A percentile compares a stretch with the other conserved stretches of the same genome.
Conservation (phyloP, 106 monocot species). For the Xerophyta viscosa region DNA sequence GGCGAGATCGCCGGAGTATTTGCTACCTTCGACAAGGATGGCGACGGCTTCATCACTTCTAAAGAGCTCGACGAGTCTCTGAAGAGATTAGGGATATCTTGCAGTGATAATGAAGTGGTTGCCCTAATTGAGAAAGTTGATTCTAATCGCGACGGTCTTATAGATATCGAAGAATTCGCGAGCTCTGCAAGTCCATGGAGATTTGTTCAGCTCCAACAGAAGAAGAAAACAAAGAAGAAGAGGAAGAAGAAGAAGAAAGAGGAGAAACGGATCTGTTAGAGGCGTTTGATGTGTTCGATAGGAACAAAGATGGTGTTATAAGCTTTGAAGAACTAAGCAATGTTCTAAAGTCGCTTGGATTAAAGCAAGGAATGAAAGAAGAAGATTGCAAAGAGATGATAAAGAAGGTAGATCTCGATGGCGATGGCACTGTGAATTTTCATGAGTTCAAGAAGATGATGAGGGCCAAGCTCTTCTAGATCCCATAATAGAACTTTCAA, state of each 20-base stretch:
- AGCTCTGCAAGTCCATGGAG: conserved; percentile 25
- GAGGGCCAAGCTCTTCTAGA: conserved; percentile 13
- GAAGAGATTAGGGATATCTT: conserved; percentile 15
- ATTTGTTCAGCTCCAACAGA: neutral
- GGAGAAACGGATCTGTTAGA: conserved; percentile 29
- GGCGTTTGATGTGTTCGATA: conserved; percentile 57
- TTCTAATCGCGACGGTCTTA: conserved; percentile 37
- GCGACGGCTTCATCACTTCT: conserved; percentile 48
- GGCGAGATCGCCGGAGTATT: conserved; percentile 12
- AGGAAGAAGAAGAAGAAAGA: neutral
- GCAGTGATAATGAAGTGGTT: conserved; percentile 13
- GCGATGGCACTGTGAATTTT: conserved; percentile 61
- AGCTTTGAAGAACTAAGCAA: conserved; percentile 40
- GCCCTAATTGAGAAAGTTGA: conserved; percentile 36
- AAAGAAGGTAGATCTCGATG: conserved; percentile 46
- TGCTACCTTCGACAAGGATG: conserved; percentile 37
- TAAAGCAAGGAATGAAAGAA: conserved; percentile 19
- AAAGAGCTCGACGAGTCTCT: conserved; percentile 39
- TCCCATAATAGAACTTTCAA: too few species aligned
- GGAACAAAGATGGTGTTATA: conserved; percentile 47
- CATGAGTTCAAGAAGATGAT: conserved; percentile 79
- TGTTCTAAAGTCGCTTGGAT: conserved; percentile 31
- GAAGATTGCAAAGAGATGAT: conserved; percentile 56
- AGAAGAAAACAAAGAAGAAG: neutral
- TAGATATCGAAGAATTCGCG: conserved; percentile 39